Evolutionary conservation across 257 asterid species (phyloP).

Genomic region (Fraxinus americana): DNA sequence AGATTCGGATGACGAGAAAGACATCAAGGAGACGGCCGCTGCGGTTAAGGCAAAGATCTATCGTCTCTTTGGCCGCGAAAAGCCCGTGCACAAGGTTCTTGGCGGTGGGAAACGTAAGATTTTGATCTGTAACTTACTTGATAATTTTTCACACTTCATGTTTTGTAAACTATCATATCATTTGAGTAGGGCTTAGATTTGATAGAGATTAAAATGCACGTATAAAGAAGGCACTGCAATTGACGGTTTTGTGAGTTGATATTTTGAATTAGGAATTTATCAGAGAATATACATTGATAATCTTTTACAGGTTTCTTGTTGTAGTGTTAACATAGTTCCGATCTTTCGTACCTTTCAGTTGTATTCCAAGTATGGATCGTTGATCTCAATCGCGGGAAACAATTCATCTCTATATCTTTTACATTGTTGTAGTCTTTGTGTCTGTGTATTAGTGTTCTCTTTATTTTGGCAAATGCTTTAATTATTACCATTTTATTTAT

Average conservation of each 20-base stretch:
- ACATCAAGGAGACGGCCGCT: constrained; percentile 43
- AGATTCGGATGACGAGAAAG: constrained; percentile 67
- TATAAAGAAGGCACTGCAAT: background rate
- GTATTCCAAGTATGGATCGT: too few relatives aligned
- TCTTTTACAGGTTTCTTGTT: background rate
- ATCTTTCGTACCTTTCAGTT: background rate
- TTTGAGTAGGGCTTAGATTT: background rate
- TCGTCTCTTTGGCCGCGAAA: constrained; percentile 83
- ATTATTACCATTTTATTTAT: too few relatives aligned
- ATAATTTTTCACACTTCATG: background rate
- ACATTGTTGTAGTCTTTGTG: too few relatives aligned
- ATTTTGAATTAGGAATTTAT: background rate
- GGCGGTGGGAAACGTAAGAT: constrained; percentile 92
- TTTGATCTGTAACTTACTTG: background rate
- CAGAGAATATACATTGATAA: background rate
- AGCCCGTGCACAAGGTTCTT: constrained; percentile 76
- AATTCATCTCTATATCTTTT: too few relatives aligned
- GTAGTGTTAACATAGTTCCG: too few relatives aligned
- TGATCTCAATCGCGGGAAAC: too few relatives aligned
- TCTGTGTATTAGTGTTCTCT: too few relatives aligned
- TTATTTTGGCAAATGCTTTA: too few relatives aligned
- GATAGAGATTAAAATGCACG: background rate
- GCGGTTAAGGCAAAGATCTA: constrained; percentile 70
- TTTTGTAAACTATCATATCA: background rate
- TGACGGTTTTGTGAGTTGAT: background rate